Evolutionary conservation across 2,329 filamentous ascomycete species (phyloP).

Genomic region (Thielaviopsis musarum): DNA sequence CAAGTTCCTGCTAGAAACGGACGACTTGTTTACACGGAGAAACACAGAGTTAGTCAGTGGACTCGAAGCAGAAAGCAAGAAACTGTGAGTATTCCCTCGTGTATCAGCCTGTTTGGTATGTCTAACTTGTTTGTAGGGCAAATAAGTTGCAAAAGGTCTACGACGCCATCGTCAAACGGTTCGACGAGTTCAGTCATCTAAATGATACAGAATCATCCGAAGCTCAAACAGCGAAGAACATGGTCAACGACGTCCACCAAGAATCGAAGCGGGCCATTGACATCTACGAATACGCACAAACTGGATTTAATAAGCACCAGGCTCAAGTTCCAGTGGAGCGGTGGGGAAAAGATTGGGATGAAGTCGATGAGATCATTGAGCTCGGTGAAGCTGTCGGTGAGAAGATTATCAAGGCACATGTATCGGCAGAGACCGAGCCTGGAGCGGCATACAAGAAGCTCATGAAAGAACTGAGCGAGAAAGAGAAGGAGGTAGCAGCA

Average conservation of each 20-base stretch:
- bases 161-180: not conserved
- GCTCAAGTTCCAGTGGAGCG: not conserved
- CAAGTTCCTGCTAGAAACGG: conserved; percentile 1
- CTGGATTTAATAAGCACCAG: not conserved
- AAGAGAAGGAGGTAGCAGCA: conserved; percentile 8
- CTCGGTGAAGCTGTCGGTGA: conserved; percentile 8
- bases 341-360: conserved; percentile 8
- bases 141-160: conserved; percentile 3
- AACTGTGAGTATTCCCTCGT: conserved; percentile 3
- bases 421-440: conserved; percentile 7
- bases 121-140: conserved; percentile 5
- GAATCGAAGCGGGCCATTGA: conserved; percentile 3
- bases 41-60: conserved; percentile 2
- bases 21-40: conserved; percentile 1
- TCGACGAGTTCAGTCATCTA: not conserved
- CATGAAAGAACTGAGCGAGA: conserved; percentile 5
- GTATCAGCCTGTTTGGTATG: not conserved
- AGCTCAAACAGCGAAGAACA: not conserved
- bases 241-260: not conserved
- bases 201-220: not conserved
- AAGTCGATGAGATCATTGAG: conserved; percentile 11
- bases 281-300: conserved; percentile 8
- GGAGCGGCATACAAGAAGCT: conserved; percentile 6
- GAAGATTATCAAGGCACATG: conserved; percentile 10
- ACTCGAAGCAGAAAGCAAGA: conserved; percentile 4